Percentiles rank a stretch among this genome's conserved stretches.
phyloP scores from a whole-genome alignment of 371 early-diverging fungal genomes.

The Coemansia sp. region DNA sequence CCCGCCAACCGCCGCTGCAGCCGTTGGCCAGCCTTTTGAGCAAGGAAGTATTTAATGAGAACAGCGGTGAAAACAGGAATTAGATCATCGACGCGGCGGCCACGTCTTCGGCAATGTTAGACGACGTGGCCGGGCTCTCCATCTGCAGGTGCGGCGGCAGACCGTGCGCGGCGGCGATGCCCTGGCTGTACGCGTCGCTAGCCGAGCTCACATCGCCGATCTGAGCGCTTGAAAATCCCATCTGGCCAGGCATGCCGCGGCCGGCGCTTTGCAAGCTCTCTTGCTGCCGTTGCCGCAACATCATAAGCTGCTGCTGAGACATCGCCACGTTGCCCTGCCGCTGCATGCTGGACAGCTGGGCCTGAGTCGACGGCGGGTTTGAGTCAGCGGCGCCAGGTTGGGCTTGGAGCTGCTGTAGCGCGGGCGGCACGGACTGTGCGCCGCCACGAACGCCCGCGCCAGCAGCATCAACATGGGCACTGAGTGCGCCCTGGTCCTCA shows the following conservation, averaged over 20 bases:
- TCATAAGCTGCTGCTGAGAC: constrained; percentile 27
- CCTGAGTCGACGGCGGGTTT: constrained; percentile 20
- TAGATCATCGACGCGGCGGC: constrained; percentile 34
- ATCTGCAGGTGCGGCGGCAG: constrained; percentile 15
- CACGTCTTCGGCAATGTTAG: constrained; percentile 40
- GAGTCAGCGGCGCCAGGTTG: constrained; percentile 11
- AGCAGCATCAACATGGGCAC: constrained; percentile 12
- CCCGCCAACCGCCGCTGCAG: neutral
- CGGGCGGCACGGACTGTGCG: constrained; percentile 34
- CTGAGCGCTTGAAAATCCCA: constrained; percentile 15
- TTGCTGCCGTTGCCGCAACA: constrained; percentile 27
- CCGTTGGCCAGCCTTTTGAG: too few relatives aligned
- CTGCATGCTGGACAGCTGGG: constrained; percentile 22
- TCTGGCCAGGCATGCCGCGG: constrained; percentile 13
- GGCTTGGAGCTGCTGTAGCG: constrained; percentile 22
- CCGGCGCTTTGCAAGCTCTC: constrained; percentile 22
- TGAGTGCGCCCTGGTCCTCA: constrained; percentile 66
- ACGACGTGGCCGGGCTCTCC: constrained; percentile 13
- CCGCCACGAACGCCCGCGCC: constrained; percentile 17
- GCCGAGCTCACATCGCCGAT: constrained; percentile 7
- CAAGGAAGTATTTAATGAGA: neutral
- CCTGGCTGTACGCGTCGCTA: constrained; percentile 18
- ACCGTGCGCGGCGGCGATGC: constrained; percentile 1
- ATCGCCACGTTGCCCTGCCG: constrained; percentile 15
- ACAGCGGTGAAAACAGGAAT: neutral